Base-by-base conservation (phyloP, 495 filamentous ascomycete species). In the Neurospora sp. region DNA sequence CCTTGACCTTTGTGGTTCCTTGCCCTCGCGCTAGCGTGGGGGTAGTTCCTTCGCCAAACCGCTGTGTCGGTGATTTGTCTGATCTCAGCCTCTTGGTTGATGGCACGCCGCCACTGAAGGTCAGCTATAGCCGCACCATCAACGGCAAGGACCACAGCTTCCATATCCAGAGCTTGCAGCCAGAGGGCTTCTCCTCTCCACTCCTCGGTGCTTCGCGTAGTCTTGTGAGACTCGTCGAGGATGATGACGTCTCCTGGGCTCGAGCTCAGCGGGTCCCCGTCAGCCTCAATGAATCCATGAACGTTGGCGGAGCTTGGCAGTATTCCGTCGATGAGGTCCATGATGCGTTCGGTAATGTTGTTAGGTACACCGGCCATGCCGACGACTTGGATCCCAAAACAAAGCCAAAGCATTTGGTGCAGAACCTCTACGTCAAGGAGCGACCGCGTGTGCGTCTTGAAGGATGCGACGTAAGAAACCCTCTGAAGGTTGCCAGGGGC, bases 281-380 rank as follows among this genome's bases (percentile, higher is more conserved):
- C 14, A 88, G 92, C 3, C 82, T 99, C 69, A 97, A 97, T 75
- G 96, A 99, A 78, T 94, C 94, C 27, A 86, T 99, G 82, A 87
- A 86, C 70, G 81, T 84, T 14, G 86, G 89, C 53, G 96, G 96
- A 45, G 84, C 88, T 20, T 99, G 95, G 95, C 83, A 90, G 71
- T 99, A 98, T 76, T 89, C 90, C 3, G 89, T 99, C 48, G 94
- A 97, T 77, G 92, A 97, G 78, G 93, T 99, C 39, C 87, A 91
- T 71, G 96, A 99, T 84, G 96, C 88, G 10, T 89, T 91, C 73
- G 96, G 95, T 17, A 99, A 99, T 76, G 81, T 91, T 45, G 90
- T 93, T 71, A 93, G 90, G 71, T 99, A 97, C 78, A 87, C 90
- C n/a, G 82, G 83, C 7, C 82, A 84, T 16, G 86, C 87, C 37